Evolutionary conservation across 2,329 filamentous ascomycete genomes (phyloP).

Genomic region (Ambrosiella beaveri): DNA sequence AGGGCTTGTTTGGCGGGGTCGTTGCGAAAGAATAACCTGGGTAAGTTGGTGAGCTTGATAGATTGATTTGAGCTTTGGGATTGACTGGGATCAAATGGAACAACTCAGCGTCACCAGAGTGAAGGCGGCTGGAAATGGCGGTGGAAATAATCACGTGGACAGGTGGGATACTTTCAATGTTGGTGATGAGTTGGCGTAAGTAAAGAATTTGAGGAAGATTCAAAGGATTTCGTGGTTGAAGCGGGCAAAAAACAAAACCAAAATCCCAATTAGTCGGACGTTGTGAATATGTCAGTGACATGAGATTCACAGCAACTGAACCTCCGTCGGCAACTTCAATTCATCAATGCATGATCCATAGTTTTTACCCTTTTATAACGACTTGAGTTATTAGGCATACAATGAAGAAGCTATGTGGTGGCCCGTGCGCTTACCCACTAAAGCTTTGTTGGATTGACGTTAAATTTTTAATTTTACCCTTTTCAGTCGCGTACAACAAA

Average conservation of each 20-base stretch:
- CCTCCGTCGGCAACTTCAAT: neutral
- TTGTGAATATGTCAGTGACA: too few relatives aligned
- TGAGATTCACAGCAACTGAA: neutral
- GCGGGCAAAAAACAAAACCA: too few relatives aligned
- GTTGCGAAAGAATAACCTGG: neutral
- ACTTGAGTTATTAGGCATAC: neutral
- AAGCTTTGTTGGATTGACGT: neutral
- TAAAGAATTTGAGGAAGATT: too few relatives aligned
- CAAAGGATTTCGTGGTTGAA: too few relatives aligned
- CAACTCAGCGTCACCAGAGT: neutral
- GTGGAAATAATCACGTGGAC: neutral
- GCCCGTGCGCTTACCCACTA: neutral
- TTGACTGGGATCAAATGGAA: neutral
- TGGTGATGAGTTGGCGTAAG: too few relatives aligned
- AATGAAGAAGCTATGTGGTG: neutral
- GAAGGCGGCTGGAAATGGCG: neutral
- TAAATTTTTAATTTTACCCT: neutral
- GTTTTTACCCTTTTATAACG: neutral
- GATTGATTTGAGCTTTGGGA: neutral
- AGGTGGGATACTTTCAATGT: neutral
- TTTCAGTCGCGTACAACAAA: neutral
- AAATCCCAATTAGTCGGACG: too few relatives aligned
- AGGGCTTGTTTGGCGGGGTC: neutral
- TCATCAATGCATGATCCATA: neutral
- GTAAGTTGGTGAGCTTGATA: neutral